These are phyloP conservation scores for Nannochloris sp. DNA, from an alignment of 139 green algal genomes.

Conservation along the genomic window DNA sequence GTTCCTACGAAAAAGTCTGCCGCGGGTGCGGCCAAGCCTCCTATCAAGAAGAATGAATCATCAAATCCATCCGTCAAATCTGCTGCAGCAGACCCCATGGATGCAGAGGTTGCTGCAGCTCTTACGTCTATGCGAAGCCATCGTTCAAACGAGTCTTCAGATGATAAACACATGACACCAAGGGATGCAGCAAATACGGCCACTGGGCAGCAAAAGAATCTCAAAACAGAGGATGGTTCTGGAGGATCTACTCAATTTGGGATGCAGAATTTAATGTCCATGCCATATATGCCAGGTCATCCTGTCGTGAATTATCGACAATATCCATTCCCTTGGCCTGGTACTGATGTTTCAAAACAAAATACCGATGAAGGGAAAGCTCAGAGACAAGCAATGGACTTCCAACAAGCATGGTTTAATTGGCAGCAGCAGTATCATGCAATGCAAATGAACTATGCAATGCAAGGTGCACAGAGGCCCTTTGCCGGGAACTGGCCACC, in stretches of 20 bases:
- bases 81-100: constrained; percentile 1
- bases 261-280: neutral
- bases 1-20: neutral
- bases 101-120: constrained; percentile 21
- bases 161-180: too few species aligned
- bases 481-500: neutral
- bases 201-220: too few species aligned
- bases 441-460: neutral
- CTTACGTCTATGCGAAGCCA: constrained; percentile 17
- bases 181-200: too few species aligned
- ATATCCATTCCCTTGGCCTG: neutral
- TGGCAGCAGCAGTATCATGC: neutral
- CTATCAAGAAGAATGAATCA: neutral
- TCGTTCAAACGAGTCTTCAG: neutral
- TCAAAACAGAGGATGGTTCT: neutral
- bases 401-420: constrained; percentile 2
- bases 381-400: constrained; percentile 1
- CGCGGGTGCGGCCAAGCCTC: neutral
- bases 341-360: neutral
- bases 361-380: constrained; percentile 3
- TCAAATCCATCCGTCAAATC: neutral
- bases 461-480: neutral
- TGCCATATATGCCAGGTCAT: neutral
- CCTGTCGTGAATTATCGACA: neutral
- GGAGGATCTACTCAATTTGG: neutral